These are phyloP conservation scores for Bruguiera parviflora DNA, from an alignment of 345 rosid genomes.

Conservation along the genomic window DNA sequence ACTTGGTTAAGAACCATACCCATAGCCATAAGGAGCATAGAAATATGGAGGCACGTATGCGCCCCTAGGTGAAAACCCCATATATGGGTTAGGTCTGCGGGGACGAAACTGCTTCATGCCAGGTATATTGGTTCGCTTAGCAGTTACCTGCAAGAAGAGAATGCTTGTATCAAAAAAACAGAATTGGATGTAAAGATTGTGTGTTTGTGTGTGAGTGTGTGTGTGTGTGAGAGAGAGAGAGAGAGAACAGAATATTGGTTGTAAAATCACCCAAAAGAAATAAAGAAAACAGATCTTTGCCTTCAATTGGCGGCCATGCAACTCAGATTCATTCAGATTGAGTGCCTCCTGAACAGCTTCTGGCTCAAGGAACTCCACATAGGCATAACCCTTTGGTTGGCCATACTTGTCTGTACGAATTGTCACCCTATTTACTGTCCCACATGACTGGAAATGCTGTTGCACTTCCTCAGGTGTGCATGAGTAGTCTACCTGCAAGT, in stretches of 20 bases:
- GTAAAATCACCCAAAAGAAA: not conserved
- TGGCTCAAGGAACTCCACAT: conserved; percentile 64
- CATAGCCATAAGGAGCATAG: conserved; percentile 58
- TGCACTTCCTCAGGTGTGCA: conserved; percentile 82
- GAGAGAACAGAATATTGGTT: not conserved
- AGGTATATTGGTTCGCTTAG: conserved; percentile 63
- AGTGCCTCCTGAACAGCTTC: conserved; percentile 71
- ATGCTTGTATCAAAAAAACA: not conserved
- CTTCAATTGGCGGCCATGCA: conserved; percentile 73
- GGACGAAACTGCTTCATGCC: conserved; percentile 75
- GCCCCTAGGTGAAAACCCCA: conserved; percentile 38
- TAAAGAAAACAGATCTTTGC: conserved; percentile 21
- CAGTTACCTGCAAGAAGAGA: conserved; percentile 42
- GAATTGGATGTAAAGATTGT: not conserved
- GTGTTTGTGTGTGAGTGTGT: no score
- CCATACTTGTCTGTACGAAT: conserved; percentile 71
- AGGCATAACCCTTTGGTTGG: conserved; percentile 76
- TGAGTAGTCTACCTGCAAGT: conserved; percentile 60
- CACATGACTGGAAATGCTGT: conserved; percentile 74
- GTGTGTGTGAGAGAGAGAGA: not conserved
- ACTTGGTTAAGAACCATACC: conserved; percentile 32
- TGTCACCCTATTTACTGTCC: conserved; percentile 69
- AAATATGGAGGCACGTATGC: conserved; percentile 43
- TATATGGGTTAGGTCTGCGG: conserved; percentile 44
- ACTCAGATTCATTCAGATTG: conserved; percentile 59